Evolutionary conservation across 768 basidiomycete species (phyloP).

Genomic region (Tephrocybe sp.): DNA sequence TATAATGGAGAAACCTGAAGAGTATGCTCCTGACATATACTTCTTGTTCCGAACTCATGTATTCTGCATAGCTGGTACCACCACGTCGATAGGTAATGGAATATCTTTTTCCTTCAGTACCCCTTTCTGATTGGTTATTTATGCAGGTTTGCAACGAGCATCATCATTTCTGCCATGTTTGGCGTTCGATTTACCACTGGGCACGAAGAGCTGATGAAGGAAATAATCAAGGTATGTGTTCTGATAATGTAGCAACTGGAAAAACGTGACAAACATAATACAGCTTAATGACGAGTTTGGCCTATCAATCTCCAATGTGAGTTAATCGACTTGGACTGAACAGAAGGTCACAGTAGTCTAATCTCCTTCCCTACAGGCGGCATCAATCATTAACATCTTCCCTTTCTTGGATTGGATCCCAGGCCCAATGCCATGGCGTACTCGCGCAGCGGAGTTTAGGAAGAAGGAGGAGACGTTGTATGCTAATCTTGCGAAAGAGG

Average conservation of each 20-base stretch:
- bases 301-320: slow-evolving; percentile 4
- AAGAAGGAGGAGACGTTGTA: slow-evolving; percentile 7
- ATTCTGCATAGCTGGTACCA: background rate
- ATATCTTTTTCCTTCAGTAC: background rate
- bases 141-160: slow-evolving; percentile 1
- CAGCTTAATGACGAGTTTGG: slow-evolving; percentile 9
- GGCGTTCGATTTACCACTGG: slow-evolving; percentile 6
- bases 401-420: slow-evolving; percentile 5
- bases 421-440: slow-evolving; percentile 6
- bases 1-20: slow-evolving; percentile 3
- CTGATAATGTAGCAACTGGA: too few species aligned
- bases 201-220: slow-evolving; percentile 1
- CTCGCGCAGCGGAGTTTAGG: slow-evolving; percentile 4
- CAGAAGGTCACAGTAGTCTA: background rate
- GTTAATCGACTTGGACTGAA: background rate
- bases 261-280: background rate
- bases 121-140: background rate
- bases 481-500: slow-evolving; percentile 2
- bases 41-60: background rate
- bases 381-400: slow-evolving; percentile 9
- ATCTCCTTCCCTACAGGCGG: background rate
- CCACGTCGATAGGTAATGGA: background rate
- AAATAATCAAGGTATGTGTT: slow-evolving; percentile 1
- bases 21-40: background rate
- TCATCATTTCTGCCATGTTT: slow-evolving; percentile 10